Percentiles rank a stretch among this genome's conserved stretches.
These are phyloP conservation scores for Podospora didyma DNA, from an alignment of 495 filamentous ascomycete species.

Conservation along the genomic window DNA sequence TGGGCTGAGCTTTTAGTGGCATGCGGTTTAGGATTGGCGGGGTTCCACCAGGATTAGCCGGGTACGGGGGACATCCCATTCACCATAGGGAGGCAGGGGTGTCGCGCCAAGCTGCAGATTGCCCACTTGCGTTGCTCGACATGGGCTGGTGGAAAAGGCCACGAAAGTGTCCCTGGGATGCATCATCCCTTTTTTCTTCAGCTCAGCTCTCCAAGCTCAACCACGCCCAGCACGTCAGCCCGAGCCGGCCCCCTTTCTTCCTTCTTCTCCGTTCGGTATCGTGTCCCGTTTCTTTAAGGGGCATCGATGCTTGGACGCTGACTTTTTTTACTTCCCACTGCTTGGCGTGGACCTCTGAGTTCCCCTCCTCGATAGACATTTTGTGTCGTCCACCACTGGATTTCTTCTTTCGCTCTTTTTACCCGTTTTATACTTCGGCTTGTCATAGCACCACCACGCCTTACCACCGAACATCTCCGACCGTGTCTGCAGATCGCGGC, in stretches of 20 bases:
- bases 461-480: constrained; percentile 9
- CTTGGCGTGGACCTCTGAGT: neutral
- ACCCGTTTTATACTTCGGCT: constrained; percentile 21
- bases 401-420: constrained; percentile 20
- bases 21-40: neutral
- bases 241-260: constrained; percentile 8
- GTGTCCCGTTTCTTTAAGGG: constrained; percentile 15
- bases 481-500: neutral
- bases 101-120: neutral
- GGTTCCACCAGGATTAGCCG: neutral
- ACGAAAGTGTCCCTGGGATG: constrained; percentile 18
- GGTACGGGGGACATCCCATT: neutral
- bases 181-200: constrained; percentile 23
- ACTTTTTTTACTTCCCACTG: constrained; percentile 13
- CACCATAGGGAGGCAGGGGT: neutral
- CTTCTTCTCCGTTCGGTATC: constrained; percentile 13
- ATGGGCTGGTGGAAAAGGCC: constrained; percentile 18
- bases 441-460: constrained; percentile 13
- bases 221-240: constrained; percentile 13
- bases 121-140: neutral
- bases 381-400: neutral
- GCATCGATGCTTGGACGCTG: constrained; percentile 16
- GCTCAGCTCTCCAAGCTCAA: constrained; percentile 22
- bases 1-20: neutral
- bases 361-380: constrained; percentile 4